Evolutionary conservation across 495 filamentous ascomycete species (phyloP).

Genomic region (Chaetomidium leptoderma): DNA sequence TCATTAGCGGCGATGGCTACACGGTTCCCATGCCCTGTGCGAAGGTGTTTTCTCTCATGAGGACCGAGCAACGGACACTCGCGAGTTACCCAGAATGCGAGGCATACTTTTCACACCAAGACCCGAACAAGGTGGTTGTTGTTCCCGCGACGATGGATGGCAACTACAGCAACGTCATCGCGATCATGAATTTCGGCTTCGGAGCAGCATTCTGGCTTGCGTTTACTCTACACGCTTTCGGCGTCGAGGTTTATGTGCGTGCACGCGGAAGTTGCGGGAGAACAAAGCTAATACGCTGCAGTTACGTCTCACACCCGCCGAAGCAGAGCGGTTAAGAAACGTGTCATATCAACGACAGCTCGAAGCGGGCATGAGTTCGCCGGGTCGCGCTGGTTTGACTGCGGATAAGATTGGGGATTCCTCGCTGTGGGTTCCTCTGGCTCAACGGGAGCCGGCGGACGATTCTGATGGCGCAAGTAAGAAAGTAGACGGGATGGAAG

Average conservation of each 20-base stretch:
- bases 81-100: conserved; percentile 40
- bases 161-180: conserved; percentile 26
- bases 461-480: too few species aligned
- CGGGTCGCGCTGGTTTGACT: conserved; percentile 47
- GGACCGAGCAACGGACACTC: conserved; percentile 10
- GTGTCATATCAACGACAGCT: conserved; percentile 51
- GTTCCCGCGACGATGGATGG: conserved; percentile 30
- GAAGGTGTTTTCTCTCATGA: conserved; percentile 33
- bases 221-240: conserved; percentile 44
- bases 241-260: conserved; percentile 51
- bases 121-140: conserved; percentile 20
- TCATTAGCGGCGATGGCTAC: conserved; percentile 31
- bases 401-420: conserved; percentile 46
- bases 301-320: conserved; percentile 47
- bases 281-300: conserved; percentile 9
- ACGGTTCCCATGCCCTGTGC: conserved; percentile 38
- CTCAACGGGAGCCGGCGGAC: too few species aligned
- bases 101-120: conserved; percentile 22
- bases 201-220: conserved; percentile 46
- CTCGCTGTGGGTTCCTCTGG: conserved; percentile 26
- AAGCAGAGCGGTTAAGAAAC: conserved; percentile 44
- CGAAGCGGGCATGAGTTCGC: conserved; percentile 44
- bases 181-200: conserved; percentile 39
- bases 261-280: conserved; percentile 10
- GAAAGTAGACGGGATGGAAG: too few species aligned